Evolutionary conservation across 768 basidiomycete species (phyloP).

Genomic region (Pisolithus marmoratus): DNA sequence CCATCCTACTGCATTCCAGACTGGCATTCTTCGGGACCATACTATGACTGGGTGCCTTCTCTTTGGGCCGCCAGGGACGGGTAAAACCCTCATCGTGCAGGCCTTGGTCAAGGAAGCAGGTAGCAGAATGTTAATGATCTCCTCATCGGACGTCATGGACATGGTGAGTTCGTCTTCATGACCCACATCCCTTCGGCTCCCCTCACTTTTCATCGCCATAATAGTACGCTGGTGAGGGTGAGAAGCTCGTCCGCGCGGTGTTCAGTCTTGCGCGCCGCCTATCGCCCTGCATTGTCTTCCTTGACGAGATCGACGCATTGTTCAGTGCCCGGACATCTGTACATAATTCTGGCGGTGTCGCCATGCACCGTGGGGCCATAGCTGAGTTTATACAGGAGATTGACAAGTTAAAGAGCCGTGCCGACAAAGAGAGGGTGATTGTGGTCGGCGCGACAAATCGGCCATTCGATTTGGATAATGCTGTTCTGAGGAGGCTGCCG

Average conservation of each 20-base stretch:
- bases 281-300: slow-evolving; percentile 89
- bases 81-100: slow-evolving; percentile 84
- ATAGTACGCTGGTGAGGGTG: slow-evolving; percentile 85
- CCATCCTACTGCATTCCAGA: slow-evolving; percentile 80
- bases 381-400: slow-evolving; percentile 96
- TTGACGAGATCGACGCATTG: slow-evolving; percentile 92
- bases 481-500: slow-evolving; percentile 83
- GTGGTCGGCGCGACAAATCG: slow-evolving; percentile 94
- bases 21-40: slow-evolving; percentile 87
- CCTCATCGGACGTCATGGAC: slow-evolving; percentile 93
- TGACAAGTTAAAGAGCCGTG: slow-evolving; percentile 79
- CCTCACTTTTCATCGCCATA: not conserved
- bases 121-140: slow-evolving; percentile 85
- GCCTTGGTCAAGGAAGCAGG: slow-evolving; percentile 92
- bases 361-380: slow-evolving; percentile 82
- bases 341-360: slow-evolving; percentile 69
- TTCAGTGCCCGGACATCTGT: slow-evolving; percentile 81
- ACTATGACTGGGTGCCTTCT: slow-evolving; percentile 87
- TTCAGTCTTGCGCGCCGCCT: slow-evolving; percentile 82
- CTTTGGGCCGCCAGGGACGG: slow-evolving; percentile 91
- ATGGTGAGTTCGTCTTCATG: slow-evolving; percentile 53
- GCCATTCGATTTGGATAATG: slow-evolving; percentile 88
- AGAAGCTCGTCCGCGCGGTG: slow-evolving; percentile 84
- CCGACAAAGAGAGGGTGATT: slow-evolving; percentile 74
- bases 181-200: not conserved